phyloP scores from a whole-genome alignment of 2,329 filamentous ascomycete genomes.

The Emydomyces testavorans region DNA sequence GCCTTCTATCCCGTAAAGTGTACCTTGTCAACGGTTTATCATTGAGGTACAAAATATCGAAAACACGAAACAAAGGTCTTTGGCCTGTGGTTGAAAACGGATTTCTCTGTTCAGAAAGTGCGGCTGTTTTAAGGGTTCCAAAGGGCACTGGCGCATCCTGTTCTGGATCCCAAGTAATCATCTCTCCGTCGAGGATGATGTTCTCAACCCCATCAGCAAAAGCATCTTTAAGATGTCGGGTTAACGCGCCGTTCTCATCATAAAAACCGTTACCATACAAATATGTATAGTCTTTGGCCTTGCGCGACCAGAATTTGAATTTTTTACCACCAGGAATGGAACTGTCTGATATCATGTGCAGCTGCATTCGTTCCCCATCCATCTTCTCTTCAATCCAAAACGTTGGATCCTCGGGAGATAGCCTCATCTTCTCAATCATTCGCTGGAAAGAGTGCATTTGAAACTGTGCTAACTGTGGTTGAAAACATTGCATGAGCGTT shows the following conservation, averaged over 20 bases:
- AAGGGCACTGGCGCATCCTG: slow-evolving; percentile 78
- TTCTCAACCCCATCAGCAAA: slow-evolving; percentile 70
- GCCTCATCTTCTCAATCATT: slow-evolving; percentile 58
- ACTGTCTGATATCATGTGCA: slow-evolving; percentile 74
- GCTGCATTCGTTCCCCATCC: slow-evolving; percentile 91
- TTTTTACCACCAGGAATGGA: slow-evolving; percentile 54
- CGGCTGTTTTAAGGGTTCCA: slow-evolving; percentile 85
- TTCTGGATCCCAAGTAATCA: slow-evolving; percentile 94
- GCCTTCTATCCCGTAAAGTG: slow-evolving; percentile 66
- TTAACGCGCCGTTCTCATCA: slow-evolving; percentile 65
- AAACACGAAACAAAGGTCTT: slow-evolving; percentile 70
- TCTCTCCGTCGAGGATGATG: slow-evolving; percentile 89
- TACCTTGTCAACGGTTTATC: slow-evolving; percentile 68
- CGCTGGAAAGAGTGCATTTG: slow-evolving; percentile 72
- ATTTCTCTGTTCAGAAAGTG: slow-evolving; percentile 65
- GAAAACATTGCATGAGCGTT: slow-evolving; percentile 84
- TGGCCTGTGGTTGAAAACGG: slow-evolving; percentile 50
- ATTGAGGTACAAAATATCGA: slow-evolving; percentile 86
- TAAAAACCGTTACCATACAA: slow-evolving; percentile 70
- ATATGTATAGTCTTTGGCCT: slow-evolving; percentile 92
- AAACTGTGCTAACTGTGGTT: slow-evolving; percentile 88
- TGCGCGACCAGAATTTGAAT: slow-evolving; percentile 89
- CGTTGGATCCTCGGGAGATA: slow-evolving; percentile 56
- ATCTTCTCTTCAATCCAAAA: slow-evolving; percentile 99
- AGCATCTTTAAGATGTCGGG: slow-evolving; percentile 63